Conservation (phyloP, 2,329 filamentous ascomycete species). For the Calonectria pseudoreteaudii region DNA sequence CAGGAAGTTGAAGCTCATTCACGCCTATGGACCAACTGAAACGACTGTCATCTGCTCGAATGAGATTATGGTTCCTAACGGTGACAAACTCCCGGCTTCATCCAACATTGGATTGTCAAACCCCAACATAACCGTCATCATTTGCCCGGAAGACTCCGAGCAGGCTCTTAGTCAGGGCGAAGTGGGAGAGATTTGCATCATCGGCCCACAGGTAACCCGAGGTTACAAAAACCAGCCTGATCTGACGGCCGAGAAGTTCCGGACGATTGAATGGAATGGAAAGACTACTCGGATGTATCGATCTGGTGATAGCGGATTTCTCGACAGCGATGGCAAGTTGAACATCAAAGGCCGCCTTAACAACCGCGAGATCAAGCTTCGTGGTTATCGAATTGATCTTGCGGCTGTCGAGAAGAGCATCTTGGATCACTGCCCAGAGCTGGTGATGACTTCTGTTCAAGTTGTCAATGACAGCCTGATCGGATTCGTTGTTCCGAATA, state of each 20-base stretch:
- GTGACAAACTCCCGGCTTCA: not conserved
- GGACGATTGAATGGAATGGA: not conserved
- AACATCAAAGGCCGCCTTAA: not conserved
- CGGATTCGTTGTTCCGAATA: not conserved
- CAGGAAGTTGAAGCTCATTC: not conserved
- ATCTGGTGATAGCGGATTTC: not conserved
- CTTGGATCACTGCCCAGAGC: not conserved
- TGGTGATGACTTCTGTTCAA: not conserved
- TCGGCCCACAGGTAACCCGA: not conserved
- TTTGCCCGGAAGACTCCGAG: not conserved
- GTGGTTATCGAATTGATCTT: not conserved
- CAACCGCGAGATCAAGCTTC: not conserved
- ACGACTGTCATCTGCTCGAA: not conserved
- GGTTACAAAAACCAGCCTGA: not conserved
- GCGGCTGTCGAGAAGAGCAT: not conserved
- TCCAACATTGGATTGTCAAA: not conserved
- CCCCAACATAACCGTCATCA: not conserved
- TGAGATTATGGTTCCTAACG: not conserved
- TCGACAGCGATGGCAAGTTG: not conserved
- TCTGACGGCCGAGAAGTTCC: not conserved
- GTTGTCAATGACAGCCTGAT: not conserved
- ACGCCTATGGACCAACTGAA: not conserved
- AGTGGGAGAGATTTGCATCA: not conserved
- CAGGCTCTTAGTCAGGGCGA: not conserved
- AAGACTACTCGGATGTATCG: not conserved